A percentile compares a stretch with the other conserved stretches of the same genome.
phyloP scores from a whole-genome alignment of 345 rosid genomes.

The Luvunga scandens region DNA sequence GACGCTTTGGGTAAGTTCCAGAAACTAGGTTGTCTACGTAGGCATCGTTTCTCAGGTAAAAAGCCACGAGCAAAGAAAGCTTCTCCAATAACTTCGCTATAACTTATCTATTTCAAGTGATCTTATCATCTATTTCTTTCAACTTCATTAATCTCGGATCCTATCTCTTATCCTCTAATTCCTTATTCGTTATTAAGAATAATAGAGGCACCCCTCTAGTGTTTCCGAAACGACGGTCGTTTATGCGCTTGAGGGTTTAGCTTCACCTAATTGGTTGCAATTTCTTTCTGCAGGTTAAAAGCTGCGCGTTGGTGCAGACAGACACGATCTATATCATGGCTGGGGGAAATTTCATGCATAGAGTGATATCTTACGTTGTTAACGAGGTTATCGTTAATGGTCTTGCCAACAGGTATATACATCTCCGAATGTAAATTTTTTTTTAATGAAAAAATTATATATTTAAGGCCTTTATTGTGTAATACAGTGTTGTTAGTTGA shows the following conservation, averaged over 20 bases:
- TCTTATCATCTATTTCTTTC: neutral
- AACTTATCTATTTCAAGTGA: neutral
- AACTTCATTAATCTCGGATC: neutral
- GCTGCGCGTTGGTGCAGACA: neutral
- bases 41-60: neutral
- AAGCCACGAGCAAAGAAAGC: neutral
- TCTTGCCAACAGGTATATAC: slow-evolving; percentile 78
- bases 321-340: slow-evolving; percentile 46
- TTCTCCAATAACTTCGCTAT: neutral
- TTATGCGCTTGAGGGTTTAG: neutral
- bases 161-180: neutral
- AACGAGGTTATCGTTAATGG: slow-evolving; percentile 83
- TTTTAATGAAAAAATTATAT: neutral
- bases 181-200: neutral
- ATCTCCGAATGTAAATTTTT: neutral
- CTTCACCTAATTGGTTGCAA: neutral
- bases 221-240: neutral
- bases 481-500: neutral
- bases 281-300: neutral
- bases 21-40: neutral
- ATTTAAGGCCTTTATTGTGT: neutral
- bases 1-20: neutral
- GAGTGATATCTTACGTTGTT: slow-evolving; percentile 71
- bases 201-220: neutral
- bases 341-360: slow-evolving; percentile 78